These are phyloP conservation scores for Rhizopogon salebrosus DNA, from an alignment of 768 basidiomycete genomes.

Conservation along the genomic window DNA sequence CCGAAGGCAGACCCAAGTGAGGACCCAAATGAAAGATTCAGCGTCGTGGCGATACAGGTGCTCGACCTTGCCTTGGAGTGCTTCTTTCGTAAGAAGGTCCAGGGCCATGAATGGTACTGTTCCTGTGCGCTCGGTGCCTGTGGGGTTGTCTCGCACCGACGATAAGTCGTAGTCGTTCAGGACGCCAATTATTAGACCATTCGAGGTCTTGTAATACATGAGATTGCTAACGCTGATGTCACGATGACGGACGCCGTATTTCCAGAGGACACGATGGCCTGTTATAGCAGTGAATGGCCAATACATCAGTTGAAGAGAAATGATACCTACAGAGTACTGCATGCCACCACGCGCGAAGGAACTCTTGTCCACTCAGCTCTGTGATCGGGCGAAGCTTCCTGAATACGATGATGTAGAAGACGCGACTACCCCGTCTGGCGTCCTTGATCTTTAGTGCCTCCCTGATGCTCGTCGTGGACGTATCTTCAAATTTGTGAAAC, in stretches of 20 bases:
- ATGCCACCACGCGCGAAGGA: conserved; percentile 2
- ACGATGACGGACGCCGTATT: conserved; percentile 4
- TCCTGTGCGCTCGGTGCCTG: conserved; percentile 4
- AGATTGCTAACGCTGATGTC: conserved; percentile 8
- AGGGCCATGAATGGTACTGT: conserved; percentile 8
- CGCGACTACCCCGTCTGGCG: conserved; percentile 3
- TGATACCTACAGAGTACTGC: background rate
- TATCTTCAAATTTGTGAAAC: no score
- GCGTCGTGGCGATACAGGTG: background rate
- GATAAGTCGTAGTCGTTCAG: conserved; percentile 8
- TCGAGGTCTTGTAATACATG: conserved; percentile 1
- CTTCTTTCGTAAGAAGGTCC: background rate
- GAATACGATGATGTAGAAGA: conserved; percentile 1
- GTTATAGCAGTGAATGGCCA: background rate
- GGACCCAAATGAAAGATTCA: background rate
- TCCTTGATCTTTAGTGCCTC: no score
- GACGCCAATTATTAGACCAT: conserved; percentile 2
- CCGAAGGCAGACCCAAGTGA: background rate
- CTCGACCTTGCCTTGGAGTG: background rate
- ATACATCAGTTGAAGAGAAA: background rate
- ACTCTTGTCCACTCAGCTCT: background rate
- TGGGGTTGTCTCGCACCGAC: background rate
- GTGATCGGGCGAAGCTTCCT: background rate
- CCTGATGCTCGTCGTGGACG: background rate
- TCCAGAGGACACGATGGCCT: conserved; percentile 6